Evolutionary conservation across 1,284 basidiomycete genomes (phyloP).

Genomic region (Cryptococcus wingfieldii): DNA sequence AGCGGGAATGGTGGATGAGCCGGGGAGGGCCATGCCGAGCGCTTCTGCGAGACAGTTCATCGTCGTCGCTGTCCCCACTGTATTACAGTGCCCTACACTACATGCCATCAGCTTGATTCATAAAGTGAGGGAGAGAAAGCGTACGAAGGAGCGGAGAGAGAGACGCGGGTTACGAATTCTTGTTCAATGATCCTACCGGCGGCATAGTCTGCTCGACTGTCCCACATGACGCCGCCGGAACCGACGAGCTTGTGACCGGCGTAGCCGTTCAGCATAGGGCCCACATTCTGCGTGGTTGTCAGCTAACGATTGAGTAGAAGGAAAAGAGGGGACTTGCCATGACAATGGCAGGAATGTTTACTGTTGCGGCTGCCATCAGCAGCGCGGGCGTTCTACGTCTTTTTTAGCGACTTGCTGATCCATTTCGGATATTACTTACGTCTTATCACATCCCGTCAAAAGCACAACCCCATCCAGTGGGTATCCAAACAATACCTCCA

Average conservation of each 20-base stretch:
- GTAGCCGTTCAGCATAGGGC: conserved; percentile 47
- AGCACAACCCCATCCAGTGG: conserved; percentile 48
- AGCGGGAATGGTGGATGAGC: conserved; percentile 79
- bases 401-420: conserved; percentile 3
- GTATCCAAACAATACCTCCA: conserved; percentile 47
- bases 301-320: background rate
- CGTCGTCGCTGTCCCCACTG: conserved; percentile 53
- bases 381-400: conserved; percentile 38
- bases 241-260: conserved; percentile 38
- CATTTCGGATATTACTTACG: conserved; percentile 55
- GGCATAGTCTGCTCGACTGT: conserved; percentile 34
- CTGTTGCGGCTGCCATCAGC: conserved; percentile 37
- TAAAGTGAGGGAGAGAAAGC: background rate
- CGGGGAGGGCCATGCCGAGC: conserved; percentile 85
- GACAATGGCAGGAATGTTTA: conserved; percentile 43
- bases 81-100: conserved; percentile 45
- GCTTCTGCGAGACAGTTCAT: conserved; percentile 88
- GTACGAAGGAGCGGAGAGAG: conserved; percentile 38
- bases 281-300: conserved; percentile 29
- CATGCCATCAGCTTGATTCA: background rate
- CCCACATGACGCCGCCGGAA: conserved; percentile 47
- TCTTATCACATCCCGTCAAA: conserved; percentile 49
- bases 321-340: conserved; percentile 18
- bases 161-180: conserved; percentile 41
- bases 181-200: conserved; percentile 40